Evolutionary conservation across 1,284 basidiomycete species (phyloP), one percentile per base, ranked within the genome.

Genomic region (Microbotryum intermedium): DNA sequence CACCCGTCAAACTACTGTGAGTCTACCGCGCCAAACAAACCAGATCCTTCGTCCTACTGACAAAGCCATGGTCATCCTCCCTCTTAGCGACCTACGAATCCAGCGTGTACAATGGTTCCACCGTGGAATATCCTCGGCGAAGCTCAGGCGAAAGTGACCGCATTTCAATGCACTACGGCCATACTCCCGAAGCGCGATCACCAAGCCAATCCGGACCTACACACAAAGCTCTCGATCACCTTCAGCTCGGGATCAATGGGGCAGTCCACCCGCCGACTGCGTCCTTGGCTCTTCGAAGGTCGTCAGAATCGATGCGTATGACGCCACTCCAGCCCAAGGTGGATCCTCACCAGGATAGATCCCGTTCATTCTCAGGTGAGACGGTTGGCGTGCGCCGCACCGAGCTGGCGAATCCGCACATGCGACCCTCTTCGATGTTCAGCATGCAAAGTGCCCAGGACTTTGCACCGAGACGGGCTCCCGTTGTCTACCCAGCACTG

Each of bases 401-500:
- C 53, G 48, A 46, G 50, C 25, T 29, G 51, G 50, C 50, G 52
- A 34, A n/a, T 42, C 43, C 39, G 43, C 45, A 20, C 13, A 23
- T 43, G 9, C 23, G 21, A 26, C 49, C 49, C 3, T 44, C 28
- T 25, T 26, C 25, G 11, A 20, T 20, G 6, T 39, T 10, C 26
- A 26, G 29, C 23, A n/a, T 48, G n/a, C 46, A 47, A 23, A 55
- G 34, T 29, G 48, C 45, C 29, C 34, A 21, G 44, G 43, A 20
- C 30, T 26, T 45, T 34, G 50, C 13, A 18, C 29, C 57, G 8
- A 26, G 50, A 2, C 60, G 54, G 16, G 30, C 60, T 8, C 63
- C 65, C 9, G 62, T 65, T 48, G 62, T 97, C 53, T 95, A 97
- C 76, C 93, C 95, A 8, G 94, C 95, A 2, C 79, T 98, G 21